Evolutionary conservation across 2,329 filamentous ascomycete genomes (phyloP), one percentile per base, ranked within the genome.

Genomic region (Aspergillus novofumigatus): DNA sequence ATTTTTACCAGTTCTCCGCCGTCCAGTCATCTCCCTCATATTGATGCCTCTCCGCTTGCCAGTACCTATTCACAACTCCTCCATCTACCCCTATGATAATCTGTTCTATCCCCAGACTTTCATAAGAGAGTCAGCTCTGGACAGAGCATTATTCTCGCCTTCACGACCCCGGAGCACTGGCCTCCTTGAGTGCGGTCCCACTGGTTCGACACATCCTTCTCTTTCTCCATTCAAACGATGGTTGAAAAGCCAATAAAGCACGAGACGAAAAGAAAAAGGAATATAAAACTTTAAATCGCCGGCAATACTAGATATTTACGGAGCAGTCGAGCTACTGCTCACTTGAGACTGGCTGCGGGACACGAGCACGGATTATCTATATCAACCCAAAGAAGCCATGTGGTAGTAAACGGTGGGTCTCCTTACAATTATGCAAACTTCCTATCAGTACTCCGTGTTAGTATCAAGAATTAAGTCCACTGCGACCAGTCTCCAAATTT

Each of bases 351-450:
- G 32, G 32, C 32, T 38, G 32, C 32, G 14, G 14, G 32, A 38
- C 32, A 38, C 14, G 14, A n/a, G 32, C 32, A 57, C 52, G 23
- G 35, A 35, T 26, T 28, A 32, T 4, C 26, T 14, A 25, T 42
- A 14, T 47, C 44, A 47, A 49, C 47, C 52, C 57, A 54, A 50
- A 55, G 41, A 49, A 55, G 56, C 62, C 62, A 64, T 64, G 59
- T 64, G 62, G 62, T 64, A 59, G 62, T 53, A 54, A 51, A 54
- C 47, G 54, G 62, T 64, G 62, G 62, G 62, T 57, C 59, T 35
- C 41, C 25, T 38, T 54, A 41, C 51, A 44, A 54, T 53, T 54
- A 9, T 8, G 5, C 44, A 47, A 5, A 47, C 32, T 38, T 6
- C 17, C 14, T 17, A 14, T 35, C 11, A 17, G 11, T 14, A 32